phyloP scores from a whole-genome alignment of 495 filamentous ascomycete genomes.

The Niebla homalea region DNA sequence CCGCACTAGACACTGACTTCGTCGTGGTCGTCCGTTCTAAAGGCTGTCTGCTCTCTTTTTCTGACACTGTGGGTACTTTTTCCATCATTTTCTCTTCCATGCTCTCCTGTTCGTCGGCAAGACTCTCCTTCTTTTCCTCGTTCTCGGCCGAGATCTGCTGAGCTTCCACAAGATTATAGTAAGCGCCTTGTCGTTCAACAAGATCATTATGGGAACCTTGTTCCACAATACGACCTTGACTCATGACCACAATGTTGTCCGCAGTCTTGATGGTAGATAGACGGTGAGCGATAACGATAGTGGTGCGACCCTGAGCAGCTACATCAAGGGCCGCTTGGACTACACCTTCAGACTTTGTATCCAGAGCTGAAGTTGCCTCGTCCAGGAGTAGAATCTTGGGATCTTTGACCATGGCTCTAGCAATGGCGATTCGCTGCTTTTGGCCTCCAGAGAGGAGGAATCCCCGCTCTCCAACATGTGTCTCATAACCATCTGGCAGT shows the following conservation, averaged over 20 bases:
- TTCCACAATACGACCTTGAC: conserved; percentile 72
- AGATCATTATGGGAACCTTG: conserved; percentile 71
- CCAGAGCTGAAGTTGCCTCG: conserved; percentile 88
- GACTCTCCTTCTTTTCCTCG: conserved; percentile 34
- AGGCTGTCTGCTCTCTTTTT: conserved; percentile 34
- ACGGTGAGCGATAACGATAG: conserved; percentile 90
- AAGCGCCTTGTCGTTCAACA: conserved; percentile 44
- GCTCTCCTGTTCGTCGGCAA: conserved; percentile 2
- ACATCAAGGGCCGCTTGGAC: conserved; percentile 87
- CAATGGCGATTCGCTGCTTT: conserved; percentile 86
- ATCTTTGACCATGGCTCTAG: conserved; percentile 81
- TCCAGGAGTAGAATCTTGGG: conserved; percentile 93
- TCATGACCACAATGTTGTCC: conserved; percentile 92
- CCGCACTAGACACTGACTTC: conserved; percentile 57
- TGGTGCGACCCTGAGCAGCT: conserved; percentile 81
- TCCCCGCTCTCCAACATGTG: conserved; percentile 88
- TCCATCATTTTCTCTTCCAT: conserved; percentile 17
- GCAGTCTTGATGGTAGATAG: conserved; percentile 87
- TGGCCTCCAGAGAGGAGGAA: conserved; percentile 89
- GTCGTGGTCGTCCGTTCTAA: conserved; percentile 49
- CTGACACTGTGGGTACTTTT: conserved; percentile 11
- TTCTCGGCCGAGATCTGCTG: conserved; percentile 62
- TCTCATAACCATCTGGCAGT: conserved; percentile 86
- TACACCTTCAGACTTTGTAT: conserved; percentile 88
- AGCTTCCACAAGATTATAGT: conserved; percentile 66